Evolutionary conservation across 2,329 filamentous ascomycete species (phyloP), one percentile per base, ranked within the genome.

Genomic region (Drechslerella stenobrocha): DNA sequence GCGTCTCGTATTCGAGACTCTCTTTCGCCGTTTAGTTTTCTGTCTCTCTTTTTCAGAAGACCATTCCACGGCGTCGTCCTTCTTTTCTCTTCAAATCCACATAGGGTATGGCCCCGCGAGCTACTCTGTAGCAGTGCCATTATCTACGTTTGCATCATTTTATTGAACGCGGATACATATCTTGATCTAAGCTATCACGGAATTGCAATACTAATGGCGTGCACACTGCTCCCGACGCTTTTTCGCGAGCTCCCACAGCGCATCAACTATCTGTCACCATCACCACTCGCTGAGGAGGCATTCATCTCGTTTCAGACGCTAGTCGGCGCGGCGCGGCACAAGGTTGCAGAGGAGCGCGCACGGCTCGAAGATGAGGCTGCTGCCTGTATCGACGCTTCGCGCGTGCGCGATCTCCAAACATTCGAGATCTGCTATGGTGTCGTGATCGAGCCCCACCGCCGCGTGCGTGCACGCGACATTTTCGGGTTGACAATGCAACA

Each of bases 401-500:
- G 89, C 63, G 85, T 87, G 46, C 84, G 91, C 70, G 89, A 96
- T 75, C 82, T 91, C 9, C 83, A 85, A 71, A 95, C 86, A 13
- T 78, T 98, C 56, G 84, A 83, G 9, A 82, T 88, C 0, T 80
- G 90, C 32, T 83, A 85, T 30, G 83, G 83, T 56, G 83, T 93
- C 7, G 80, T 79, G 42, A 86, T 97, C 57, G 86, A 96, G 74
- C 81, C 83, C n/a, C 82, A 79, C 35, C 85, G 90, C 57, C 89
- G 91, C 73, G 95, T 98, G 40, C 86, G 84, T 70, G 91, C 92
- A 45, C 87, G 95, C 73, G 93, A 98, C 76, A 85, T 87, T 72
- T 98, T 98, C 75, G 87, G 88, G 60, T 81, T 98, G 72, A 87
- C 91, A 66, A 77, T 98, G 11, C 81, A 83, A 51, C 93, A 98